These are phyloP conservation scores for Bipolaris victoriae DNA, from an alignment of 2,329 filamentous ascomycete genomes.

Conservation along the genomic window DNA sequence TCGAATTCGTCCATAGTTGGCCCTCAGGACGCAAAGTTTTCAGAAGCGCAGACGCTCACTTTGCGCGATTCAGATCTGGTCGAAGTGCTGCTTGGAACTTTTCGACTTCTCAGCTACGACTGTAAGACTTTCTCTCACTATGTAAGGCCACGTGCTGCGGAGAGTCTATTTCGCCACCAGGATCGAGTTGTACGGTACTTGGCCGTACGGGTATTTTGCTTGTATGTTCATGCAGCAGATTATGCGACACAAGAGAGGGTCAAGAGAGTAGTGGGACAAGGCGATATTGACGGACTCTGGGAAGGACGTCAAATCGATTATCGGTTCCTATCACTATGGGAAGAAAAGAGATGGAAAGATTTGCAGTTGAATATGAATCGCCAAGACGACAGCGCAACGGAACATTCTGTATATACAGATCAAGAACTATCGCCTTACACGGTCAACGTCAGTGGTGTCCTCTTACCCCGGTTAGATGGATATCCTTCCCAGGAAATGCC, in stretches of 20 bases:
- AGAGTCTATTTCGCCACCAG: conserved; percentile 68
- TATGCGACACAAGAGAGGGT: conserved; percentile 75
- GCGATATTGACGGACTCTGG: conserved; percentile 70
- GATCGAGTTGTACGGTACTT: conserved; percentile 74
- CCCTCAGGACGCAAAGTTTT: background rate
- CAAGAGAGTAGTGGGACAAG: conserved; percentile 66
- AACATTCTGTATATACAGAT: conserved; percentile 9
- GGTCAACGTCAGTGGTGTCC: conserved; percentile 45
- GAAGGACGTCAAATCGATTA: conserved; percentile 81
- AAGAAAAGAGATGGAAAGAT: conserved; percentile 61
- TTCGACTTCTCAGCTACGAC: conserved; percentile 81
- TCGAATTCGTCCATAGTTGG: conserved; percentile 35
- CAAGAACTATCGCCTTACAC: conserved; percentile 40
- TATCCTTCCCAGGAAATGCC: conserved; percentile 34
- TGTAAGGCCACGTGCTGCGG: conserved; percentile 70
- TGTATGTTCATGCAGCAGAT: conserved; percentile 81
- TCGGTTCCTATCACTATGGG: conserved; percentile 71
- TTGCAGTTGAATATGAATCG: conserved; percentile 22
- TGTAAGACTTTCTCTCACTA: conserved; percentile 68
- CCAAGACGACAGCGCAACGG: background rate
- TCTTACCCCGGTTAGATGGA: conserved; percentile 48
- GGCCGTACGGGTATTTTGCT: conserved; percentile 79
- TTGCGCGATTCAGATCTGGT: conserved; percentile 33
- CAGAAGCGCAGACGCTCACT: background rate
- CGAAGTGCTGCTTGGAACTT: conserved; percentile 69